Evolutionary conservation across 371 early-diverging fungal species (phyloP).

Genomic region (Mortierella sp.): DNA sequence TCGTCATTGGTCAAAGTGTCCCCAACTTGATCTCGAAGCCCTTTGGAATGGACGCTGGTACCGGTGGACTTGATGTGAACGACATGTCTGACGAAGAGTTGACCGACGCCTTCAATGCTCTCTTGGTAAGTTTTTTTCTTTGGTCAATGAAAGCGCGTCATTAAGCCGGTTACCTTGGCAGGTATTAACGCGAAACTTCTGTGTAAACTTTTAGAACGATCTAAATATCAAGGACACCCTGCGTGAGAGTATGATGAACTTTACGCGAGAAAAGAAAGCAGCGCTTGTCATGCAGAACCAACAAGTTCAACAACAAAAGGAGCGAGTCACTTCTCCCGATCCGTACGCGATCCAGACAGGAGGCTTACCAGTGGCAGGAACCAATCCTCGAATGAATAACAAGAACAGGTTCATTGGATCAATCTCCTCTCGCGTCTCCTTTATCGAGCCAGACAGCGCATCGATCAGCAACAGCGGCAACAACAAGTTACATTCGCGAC

Average conservation of each 20-base stretch:
- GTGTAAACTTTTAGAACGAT: slow-evolving; percentile 58
- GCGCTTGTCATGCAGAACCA: slow-evolving; percentile 68
- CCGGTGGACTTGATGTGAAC: slow-evolving; percentile 20
- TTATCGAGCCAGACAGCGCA: slow-evolving; percentile 45
- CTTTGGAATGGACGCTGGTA: slow-evolving; percentile 14
- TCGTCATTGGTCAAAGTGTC: slow-evolving; percentile 38
- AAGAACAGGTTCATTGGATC: slow-evolving; percentile 42
- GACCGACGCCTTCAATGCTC: slow-evolving; percentile 32
- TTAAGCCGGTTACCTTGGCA: not conserved
- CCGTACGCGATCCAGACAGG: slow-evolving; percentile 23
- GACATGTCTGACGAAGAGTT: slow-evolving; percentile 59
- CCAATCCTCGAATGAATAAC: slow-evolving; percentile 6
- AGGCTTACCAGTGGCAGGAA: slow-evolving; percentile 10
- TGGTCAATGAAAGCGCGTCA: not conserved
- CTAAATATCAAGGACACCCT: slow-evolving; percentile 70
- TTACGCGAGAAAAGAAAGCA: slow-evolving; percentile 64
- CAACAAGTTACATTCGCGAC: slow-evolving; percentile 43
- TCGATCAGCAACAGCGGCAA: slow-evolving; percentile 1
- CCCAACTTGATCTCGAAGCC: slow-evolving; percentile 44
- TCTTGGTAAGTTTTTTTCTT: slow-evolving; percentile 37
- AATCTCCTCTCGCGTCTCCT: slow-evolving; percentile 42
- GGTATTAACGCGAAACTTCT: not conserved
- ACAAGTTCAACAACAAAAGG: slow-evolving; percentile 59
- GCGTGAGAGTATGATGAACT: slow-evolving; percentile 64
- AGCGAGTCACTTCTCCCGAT: slow-evolving; percentile 46